phyloP scores from a whole-genome alignment of 148 eudicot species.

The Arctostaphylos glauca region DNA sequence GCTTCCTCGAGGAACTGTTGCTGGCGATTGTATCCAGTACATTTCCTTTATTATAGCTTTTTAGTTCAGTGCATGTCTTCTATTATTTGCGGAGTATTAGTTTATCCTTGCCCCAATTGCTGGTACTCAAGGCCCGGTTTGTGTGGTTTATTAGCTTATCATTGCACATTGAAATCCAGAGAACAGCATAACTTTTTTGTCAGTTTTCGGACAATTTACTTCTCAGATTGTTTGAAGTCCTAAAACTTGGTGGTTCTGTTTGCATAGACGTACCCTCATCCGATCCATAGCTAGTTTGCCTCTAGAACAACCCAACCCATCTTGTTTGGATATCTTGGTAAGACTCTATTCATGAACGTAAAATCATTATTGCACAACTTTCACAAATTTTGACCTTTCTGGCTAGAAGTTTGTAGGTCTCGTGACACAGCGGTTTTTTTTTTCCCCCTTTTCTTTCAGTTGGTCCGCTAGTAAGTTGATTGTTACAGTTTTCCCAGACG shows the following conservation, averaged over 20 bases:
- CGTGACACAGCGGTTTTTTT: not conserved
- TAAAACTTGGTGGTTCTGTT: not conserved
- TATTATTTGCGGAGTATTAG: slow-evolving; percentile 2
- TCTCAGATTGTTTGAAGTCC: not conserved
- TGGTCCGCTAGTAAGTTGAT: not conserved
- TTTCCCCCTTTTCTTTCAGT: not conserved
- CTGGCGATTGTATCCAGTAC: slow-evolving; percentile 89
- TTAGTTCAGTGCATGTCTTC: not conserved
- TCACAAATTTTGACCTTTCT: not conserved
- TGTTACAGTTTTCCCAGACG: not conserved
- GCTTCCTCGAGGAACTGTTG: slow-evolving; percentile 81
- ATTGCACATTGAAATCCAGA: not conserved
- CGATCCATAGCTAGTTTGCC: not conserved
- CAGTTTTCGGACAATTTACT: not conserved
- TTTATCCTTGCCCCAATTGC: not conserved
- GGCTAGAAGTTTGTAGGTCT: not conserved
- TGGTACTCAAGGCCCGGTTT: no score
- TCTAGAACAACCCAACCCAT: not conserved
- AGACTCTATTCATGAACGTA: not conserved
- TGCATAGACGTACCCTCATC: not conserved
- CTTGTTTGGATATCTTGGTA: not conserved
- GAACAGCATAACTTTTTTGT: not conserved
- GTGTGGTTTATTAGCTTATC: not conserved
- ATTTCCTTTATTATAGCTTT: slow-evolving; percentile 17
- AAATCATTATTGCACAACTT: not conserved